Evolutionary conservation across 176 grass and related monocot species (phyloP).

Genomic region (Aegilops longissima): DNA sequence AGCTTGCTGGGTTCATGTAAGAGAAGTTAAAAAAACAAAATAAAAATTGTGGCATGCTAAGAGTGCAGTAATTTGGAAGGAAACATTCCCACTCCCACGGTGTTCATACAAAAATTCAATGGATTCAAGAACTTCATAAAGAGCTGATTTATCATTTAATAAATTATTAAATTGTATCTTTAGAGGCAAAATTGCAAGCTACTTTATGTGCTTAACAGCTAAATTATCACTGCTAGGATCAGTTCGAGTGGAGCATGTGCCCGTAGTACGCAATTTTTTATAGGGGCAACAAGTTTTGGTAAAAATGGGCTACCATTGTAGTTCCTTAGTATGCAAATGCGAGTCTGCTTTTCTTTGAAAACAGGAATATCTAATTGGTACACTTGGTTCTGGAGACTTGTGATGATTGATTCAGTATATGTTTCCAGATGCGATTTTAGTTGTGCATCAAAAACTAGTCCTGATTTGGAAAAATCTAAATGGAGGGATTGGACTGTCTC

Average conservation of each 20-base stretch:
- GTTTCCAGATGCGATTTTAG: neutral
- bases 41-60: neutral
- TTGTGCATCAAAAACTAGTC: slow-evolving; percentile 14
- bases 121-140: neutral
- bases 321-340: neutral
- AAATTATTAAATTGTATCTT: neutral
- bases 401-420: neutral
- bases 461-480: slow-evolving; percentile 27
- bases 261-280: neutral
- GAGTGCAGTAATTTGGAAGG: neutral
- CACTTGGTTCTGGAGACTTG: neutral
- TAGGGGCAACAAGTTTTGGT: neutral
- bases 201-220: neutral
- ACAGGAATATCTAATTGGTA: neutral
- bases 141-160: neutral
- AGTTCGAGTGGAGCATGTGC: neutral
- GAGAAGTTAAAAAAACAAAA: neutral
- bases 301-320: neutral
- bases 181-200: neutral
- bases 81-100: neutral
- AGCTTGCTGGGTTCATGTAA: slow-evolving; percentile 5
- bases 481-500: neutral
- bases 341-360: slow-evolving; percentile 7
- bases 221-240: neutral
- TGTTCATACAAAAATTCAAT: neutral